These are phyloP conservation scores for Fusarium oxysporum DNA, from an alignment of 2,329 filamentous ascomycete species.

Conservation along the genomic window DNA sequence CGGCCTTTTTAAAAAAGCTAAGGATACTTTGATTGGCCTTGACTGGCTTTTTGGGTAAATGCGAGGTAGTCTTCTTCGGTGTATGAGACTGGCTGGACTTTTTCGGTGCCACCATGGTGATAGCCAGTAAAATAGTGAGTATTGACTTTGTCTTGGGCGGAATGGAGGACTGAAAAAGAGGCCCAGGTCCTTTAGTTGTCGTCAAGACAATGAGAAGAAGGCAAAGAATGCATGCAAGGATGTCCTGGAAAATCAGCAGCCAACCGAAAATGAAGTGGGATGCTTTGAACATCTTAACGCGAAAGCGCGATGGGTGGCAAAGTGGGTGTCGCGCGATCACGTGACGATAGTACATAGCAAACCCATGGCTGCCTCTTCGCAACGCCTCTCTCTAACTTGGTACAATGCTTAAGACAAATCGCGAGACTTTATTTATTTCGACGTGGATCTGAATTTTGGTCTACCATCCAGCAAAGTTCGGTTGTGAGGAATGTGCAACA, in stretches of 20 bases:
- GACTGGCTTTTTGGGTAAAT: conserved; percentile 50
- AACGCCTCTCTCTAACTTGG: background rate
- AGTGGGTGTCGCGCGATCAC: conserved; percentile 49
- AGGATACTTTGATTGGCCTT: conserved; percentile 74
- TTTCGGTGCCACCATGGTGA: conserved; percentile 51
- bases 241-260: background rate
- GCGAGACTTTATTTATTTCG: background rate
- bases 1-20: conserved; percentile 79
- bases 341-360: conserved; percentile 32
- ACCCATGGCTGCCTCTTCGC: background rate
- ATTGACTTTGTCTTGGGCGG: background rate
- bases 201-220: background rate
- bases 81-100: conserved; percentile 49
- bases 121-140: background rate
- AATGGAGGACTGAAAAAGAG: background rate
- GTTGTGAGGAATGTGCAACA: background rate
- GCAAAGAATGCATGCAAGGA: background rate
- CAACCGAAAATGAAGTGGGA: conserved; percentile 26
- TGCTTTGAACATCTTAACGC: conserved; percentile 35
- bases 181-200: background rate
- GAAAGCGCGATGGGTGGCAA: conserved; percentile 34
- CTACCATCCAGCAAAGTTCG: background rate
- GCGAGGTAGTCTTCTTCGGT: conserved; percentile 47
- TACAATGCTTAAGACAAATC: background rate
- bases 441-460: too few relatives aligned